phyloP scores from a whole-genome alignment of 2,329 filamentous ascomycete genomes.

The Ambrosiella beaveri region DNA sequence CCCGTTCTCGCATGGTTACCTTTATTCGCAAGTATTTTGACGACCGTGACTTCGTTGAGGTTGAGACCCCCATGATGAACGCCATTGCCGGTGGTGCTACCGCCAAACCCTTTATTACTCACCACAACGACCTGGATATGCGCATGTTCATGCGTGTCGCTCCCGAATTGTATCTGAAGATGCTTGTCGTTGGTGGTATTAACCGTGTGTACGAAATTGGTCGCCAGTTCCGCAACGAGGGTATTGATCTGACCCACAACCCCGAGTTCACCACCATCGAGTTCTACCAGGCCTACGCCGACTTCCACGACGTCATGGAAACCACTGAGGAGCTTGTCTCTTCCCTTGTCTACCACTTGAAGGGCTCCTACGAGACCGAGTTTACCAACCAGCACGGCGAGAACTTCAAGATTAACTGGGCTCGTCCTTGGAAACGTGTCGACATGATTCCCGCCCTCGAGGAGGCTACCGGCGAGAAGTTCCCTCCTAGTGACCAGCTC shows the following conservation, averaged over 20 bases:
- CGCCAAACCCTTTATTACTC: constrained; percentile 79
- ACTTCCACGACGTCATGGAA: constrained; percentile 80
- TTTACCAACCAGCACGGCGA: constrained; percentile 80
- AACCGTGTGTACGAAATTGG: constrained; percentile 94
- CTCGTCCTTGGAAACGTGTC: constrained; percentile 77
- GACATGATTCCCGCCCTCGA: constrained; percentile 89
- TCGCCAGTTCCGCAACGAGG: constrained; percentile 88
- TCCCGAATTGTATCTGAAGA: constrained; percentile 92
- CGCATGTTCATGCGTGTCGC: constrained; percentile 90
- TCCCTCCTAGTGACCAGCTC: constrained; percentile 73
- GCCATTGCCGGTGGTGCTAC: constrained; percentile 89
- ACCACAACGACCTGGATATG: constrained; percentile 92
- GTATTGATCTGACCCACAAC: constrained; percentile 61
- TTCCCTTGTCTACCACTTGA: constrained; percentile 72
- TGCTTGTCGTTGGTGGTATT: constrained; percentile 81
- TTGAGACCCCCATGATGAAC: constrained; percentile 97
- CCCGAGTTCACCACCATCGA: constrained; percentile 92
- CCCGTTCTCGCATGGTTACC: constrained; percentile 60
- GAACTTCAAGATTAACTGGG: constrained; percentile 86
- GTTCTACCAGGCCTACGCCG: constrained; percentile 89
- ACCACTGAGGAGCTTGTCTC: constrained; percentile 89
- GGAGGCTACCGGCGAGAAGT: constrained; percentile 78
- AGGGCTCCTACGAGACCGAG: constrained; percentile 66
- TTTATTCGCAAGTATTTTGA: constrained; percentile 86
- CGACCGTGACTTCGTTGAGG: constrained; percentile 72